phyloP scores from a whole-genome alignment of 768 basidiomycete species.

The Tubosaeta sp. region DNA sequence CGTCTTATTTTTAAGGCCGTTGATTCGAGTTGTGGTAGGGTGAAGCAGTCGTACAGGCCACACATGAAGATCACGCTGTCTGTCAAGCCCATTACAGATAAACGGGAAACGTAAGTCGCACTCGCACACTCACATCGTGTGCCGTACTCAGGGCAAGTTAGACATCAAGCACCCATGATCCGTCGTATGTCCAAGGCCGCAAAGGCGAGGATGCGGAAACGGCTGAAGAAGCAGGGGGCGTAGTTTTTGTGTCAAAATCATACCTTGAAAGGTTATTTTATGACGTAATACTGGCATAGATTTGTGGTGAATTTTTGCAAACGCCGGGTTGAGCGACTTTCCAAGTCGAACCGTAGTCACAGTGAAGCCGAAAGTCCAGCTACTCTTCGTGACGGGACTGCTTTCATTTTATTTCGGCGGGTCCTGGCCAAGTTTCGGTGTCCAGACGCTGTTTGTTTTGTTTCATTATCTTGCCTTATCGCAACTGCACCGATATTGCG shows the following conservation, averaged over 20 bases:
- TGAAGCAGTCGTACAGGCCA: conserved; percentile 53
- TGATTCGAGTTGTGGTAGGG: conserved; percentile 31
- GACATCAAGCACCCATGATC: conserved; percentile 51
- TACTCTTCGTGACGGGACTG: not conserved
- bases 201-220: conserved; percentile 49
- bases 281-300: conserved; percentile 21
- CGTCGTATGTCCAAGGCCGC: conserved; percentile 58
- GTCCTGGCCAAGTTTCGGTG: conserved; percentile 9
- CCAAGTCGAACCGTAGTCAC: conserved; percentile 6
- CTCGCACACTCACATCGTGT: not conserved
- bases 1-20: not conserved
- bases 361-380: not conserved
- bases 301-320: conserved; percentile 12
- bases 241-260: conserved; percentile 17
- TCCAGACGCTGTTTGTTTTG: conserved; percentile 15
- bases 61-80: conserved; percentile 71
- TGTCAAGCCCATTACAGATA: conserved; percentile 37
- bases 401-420: conserved; percentile 11
- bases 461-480: conserved; percentile 22
- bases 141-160: conserved; percentile 27
- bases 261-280: conserved; percentile 8
- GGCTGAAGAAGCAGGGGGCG: conserved; percentile 29
- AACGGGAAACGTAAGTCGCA: conserved; percentile 34
- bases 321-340: not conserved
- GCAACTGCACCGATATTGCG: conserved; percentile 14